These are phyloP conservation scores for Strobilomyces dryophilus DNA, from an alignment of 768 basidiomycete genomes.

Conservation along the genomic window DNA sequence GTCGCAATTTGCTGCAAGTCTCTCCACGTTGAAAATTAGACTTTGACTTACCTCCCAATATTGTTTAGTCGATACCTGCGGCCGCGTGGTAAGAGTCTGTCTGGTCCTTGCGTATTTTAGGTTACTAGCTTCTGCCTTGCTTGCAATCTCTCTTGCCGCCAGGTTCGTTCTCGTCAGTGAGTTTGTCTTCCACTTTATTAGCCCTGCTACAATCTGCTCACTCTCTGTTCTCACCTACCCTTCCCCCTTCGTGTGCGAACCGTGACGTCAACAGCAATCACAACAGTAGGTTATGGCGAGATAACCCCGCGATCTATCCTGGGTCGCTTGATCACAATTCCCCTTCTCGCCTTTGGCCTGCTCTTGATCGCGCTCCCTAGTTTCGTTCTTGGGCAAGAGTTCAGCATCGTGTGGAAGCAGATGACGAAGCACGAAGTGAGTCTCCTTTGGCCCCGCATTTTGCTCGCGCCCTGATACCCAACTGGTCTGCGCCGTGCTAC, in stretches of 20 bases:
- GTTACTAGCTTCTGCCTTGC: background rate
- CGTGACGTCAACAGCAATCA: constrained; percentile 52
- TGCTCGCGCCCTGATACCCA: background rate
- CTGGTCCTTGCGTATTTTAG: background rate
- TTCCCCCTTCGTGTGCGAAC: background rate
- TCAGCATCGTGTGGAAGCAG: constrained; percentile 84
- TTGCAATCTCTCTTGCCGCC: background rate
- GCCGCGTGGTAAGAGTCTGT: constrained; percentile 62
- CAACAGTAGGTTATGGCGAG: constrained; percentile 90
- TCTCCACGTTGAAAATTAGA: background rate
- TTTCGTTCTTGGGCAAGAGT: constrained; percentile 90
- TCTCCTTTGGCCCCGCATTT: background rate
- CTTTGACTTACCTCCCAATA: background rate
- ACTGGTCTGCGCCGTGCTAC: background rate
- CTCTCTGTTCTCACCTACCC: background rate
- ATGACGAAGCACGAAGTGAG: constrained; percentile 57
- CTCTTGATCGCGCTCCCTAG: constrained; percentile 87
- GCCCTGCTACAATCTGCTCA: background rate
- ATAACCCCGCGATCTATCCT: constrained; percentile 85
- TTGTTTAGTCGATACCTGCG: constrained; percentile 57
- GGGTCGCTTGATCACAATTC: constrained; percentile 82
- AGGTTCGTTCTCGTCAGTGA: constrained; percentile 76
- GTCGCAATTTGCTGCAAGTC: constrained; percentile 65
- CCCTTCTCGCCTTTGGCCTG: constrained; percentile 82
- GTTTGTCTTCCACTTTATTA: constrained; percentile 26